Evolutionary conservation across 2,329 filamentous ascomycete genomes (phyloP), one percentile per base, ranked within the genome.

Genomic region (Apiospora saccharicola): DNA sequence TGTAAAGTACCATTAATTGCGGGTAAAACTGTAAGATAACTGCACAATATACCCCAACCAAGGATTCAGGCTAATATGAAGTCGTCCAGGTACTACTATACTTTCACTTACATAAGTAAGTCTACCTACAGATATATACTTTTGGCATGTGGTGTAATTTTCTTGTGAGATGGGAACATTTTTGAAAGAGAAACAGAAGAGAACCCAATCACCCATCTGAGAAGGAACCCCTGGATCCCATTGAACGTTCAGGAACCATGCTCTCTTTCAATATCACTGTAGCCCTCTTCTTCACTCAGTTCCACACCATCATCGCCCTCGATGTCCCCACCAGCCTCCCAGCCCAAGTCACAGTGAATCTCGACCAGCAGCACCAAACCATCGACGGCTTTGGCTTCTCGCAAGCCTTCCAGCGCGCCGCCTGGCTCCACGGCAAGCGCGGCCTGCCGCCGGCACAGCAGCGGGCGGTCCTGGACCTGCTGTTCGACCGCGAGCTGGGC

Each of bases 301-400:
- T n/a, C 14, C 24, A 68, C 41, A 5, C 41, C 14, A 22, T 34
- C 10, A 24, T n/a, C 8, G n/a, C 41, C 67, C 22, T 14, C 22
- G 26, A 68, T 68, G 41, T 46, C 1, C 41, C 67, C 24, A 3
- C 26, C 8, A 49, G 3, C 14, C 30, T 70, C 68, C 13, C 71
- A 16, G 53, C 57, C 30, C 30, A 68, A 5, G 71, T 74, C 61
- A 71, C 43, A 5, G n/a, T 74, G 64, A 70, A 72, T 6, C 30
- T 72, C 2, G 68, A 37, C 67, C 64, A 71, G n/a, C 80, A 77
- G 69, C 82, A 81, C 74, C 84, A 85, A 75, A 80, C 77, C 1
- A 83, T 84, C 30, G 83, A 85, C 74, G 83, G 83, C 26, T 84
- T 84, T 72, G 83, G 82, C 4, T 81, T 83, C 73, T 80, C 78